These are phyloP conservation scores for Panicum miliaceum DNA, from an alignment of 176 grass and related monocot species.

Conservation along the genomic window DNA sequence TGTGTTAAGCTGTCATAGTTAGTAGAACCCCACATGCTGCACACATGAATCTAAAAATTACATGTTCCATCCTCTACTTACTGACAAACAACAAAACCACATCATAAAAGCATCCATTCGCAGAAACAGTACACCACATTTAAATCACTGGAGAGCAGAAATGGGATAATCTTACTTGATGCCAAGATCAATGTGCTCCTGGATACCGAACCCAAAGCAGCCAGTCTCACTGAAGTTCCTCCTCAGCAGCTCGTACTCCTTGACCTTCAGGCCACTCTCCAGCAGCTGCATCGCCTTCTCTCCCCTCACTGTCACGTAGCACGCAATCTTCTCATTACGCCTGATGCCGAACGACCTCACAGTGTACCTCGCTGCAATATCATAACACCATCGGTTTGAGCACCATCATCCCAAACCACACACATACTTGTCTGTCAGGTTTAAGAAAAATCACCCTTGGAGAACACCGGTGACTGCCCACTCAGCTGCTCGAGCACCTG, in stretches of 20 bases:
- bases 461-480: constrained; percentile 81
- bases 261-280: neutral
- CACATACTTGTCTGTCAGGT: neutral
- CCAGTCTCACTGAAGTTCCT: neutral
- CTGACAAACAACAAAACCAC: neutral
- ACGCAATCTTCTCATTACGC: neutral
- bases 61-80: neutral
- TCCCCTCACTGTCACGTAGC: neutral
- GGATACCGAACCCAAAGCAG: neutral
- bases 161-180: neutral
- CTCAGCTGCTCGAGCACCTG: constrained; percentile 94
- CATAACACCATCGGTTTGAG: neutral
- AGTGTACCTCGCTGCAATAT: constrained; percentile 35
- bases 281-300: neutral
- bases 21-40: neutral
- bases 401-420: neutral
- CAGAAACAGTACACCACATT: neutral
- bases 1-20: neutral
- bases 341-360: neutral
- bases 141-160: neutral
- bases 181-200: neutral
- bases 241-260: neutral
- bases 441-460: constrained; percentile 64
- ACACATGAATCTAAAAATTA: neutral
- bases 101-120: neutral